Evolutionary conservation across 495 filamentous ascomycete species (phyloP), one percentile per base, ranked within the genome.

Genomic region (Penicillium nucicola): DNA sequence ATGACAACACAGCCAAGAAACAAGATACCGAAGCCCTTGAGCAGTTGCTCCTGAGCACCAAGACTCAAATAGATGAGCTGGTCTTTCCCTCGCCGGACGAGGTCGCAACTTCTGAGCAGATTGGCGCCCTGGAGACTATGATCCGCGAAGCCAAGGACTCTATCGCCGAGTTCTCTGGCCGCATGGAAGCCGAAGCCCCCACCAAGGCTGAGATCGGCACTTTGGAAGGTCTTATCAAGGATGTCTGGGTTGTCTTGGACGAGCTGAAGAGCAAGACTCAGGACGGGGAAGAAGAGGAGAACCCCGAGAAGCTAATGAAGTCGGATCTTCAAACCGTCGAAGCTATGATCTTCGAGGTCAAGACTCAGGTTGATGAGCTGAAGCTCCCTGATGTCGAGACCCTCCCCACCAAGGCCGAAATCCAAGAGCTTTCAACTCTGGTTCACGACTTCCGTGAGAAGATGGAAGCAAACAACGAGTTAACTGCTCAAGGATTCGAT

Each of bases 1-100:
- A 74, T 31, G 62, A 60, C 51, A 69, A 46, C 58, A 75, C 44
- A 32, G 82, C 82, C 18, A 78, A 76, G 19, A 84, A 80, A 61
- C 87, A 92, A 50, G 90, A 96, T 56, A 87, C 87, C 2, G 83
- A 90, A 50, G 88, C 86, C n/a, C 90, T 97, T 47, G 90, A 96
- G 64, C 90, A 84, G 0, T 78, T 97, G 38, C 79, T 97, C 18
- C 80, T 85, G 40, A 92, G 90, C 61, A 89, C 88, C 15, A 95
- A 95, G 57, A 79, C 85, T 9, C 84, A 86, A 41, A 74, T 96
- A 34, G 91, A 96, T 30, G 89, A 90, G 28, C 70, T 93, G 36
- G 74, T 76, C 14, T 80, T 91, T 36, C 82, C 87, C 14, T 73
- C 78, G 28, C 60, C 76, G 0, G 78, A 81, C 25, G 72, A 74